Base-by-base conservation (phyloP, 2,329 filamentous ascomycete species). In the Myriangium duriaei region DNA sequence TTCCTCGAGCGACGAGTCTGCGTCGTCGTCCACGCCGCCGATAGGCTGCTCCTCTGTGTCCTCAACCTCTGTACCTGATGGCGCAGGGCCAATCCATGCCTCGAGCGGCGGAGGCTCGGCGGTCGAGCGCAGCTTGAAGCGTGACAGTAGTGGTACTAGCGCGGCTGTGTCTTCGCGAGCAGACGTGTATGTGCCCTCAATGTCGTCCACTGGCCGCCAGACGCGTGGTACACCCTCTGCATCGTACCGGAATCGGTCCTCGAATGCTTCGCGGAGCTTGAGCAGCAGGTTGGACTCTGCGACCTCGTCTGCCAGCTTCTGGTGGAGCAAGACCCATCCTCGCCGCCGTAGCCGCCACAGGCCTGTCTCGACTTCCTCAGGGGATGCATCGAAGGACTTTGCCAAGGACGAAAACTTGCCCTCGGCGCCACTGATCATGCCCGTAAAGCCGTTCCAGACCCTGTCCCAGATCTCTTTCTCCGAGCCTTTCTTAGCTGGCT, bases 201-300 rank as follows among this genome's bases (percentile, higher is more conserved):
- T 98, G 54, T 98, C 91, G 56, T 98, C 91, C 2, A 80, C 87
- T 1, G 91, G 91, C 15, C 87, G 78, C 91, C 91, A 98, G 60
- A 98, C 94, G 42, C 91, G 74, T 4, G 91, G 91, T 4, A 98
- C 91, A 16, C 91, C 91, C 5, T 78, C 77, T 42, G 95, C 87
- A 52, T 98, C 91, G 52, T 98, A 98, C 46, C 91, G 80, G 72
- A 98, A 98, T 62, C 94, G 95, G 65, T 98, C 91, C 62, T 98
- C 91, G 49, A 98, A 98, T 64, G 95, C 96, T 60, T 98, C 91
- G 24, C 91, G 77, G 36, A 98, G 74, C 67, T 98, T 98, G 49
- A 96, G 69, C 21, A 96, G 67, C 38, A 98, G 77, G 55, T 96
- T 98, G 51, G 88, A 88, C 63, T 96, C 91, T 77, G 93, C 93